A percentile compares a stretch with the other conserved stretches of the same genome.
These are phyloP conservation scores for Lipomyces sp. DNA, from an alignment of 805 yeast species.

Conservation along the genomic window DNA sequence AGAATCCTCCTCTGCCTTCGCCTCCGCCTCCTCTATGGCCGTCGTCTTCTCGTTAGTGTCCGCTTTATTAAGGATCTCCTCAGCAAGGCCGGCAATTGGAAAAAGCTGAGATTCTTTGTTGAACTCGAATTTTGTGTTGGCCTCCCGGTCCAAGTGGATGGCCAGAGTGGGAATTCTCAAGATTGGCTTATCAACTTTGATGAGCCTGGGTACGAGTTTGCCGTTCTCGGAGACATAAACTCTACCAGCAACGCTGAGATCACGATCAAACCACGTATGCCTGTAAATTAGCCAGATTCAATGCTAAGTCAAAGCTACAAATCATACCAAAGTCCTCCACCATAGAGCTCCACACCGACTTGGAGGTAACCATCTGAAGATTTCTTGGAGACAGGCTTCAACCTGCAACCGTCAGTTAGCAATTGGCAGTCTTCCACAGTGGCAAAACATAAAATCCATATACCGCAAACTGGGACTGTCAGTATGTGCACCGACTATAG, in stretches of 20 bases:
- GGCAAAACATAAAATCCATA: conserved; percentile 11
- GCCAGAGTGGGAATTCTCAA: conserved; percentile 94
- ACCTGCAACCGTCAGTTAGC: conserved; percentile 37
- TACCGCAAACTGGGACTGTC: conserved; percentile 84
- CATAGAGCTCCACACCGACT: conserved; percentile 91
- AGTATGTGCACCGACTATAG: conserved; percentile 95
- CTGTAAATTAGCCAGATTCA: conserved; percentile 7
- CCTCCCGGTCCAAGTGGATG: conserved; percentile 82
- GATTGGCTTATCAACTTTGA: conserved; percentile 81
- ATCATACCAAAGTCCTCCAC: conserved; percentile 82
- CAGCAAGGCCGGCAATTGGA: conserved; percentile 77
- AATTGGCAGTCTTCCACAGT: neutral
- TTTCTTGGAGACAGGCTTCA: conserved; percentile 83
- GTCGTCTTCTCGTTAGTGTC: conserved; percentile 32
- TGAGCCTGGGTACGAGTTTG: conserved; percentile 61
- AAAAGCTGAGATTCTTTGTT: conserved; percentile 84
- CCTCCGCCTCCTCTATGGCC: conserved; percentile 47
- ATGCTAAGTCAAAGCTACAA: neutral
- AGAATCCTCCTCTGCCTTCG: conserved; percentile 51
- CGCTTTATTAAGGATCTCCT: conserved; percentile 47
- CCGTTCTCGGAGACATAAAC: conserved; percentile 63
- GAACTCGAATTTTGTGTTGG: conserved; percentile 78
- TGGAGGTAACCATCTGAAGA: conserved; percentile 76
- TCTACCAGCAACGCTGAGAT: conserved; percentile 88
- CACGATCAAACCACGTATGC: conserved; percentile 96